Base-by-base conservation (phyloP, 2,329 filamentous ascomycete species). In the Fusarium setosum region DNA sequence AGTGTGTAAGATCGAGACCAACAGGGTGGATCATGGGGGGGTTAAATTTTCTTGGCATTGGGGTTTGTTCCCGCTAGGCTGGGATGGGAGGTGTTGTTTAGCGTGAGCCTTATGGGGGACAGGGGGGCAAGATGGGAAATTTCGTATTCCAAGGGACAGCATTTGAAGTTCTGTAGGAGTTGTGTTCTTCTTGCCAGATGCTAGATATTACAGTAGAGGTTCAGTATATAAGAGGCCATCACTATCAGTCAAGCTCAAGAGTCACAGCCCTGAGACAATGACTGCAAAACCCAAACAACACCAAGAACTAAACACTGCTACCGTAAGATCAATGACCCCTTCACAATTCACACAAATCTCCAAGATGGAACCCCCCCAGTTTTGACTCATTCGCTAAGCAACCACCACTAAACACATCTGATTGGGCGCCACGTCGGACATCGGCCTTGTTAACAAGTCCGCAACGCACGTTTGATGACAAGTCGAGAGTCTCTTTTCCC, bases 381-480 rank as follows among this genome's bases (percentile, higher is more conserved):
- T 17, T 44, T 47, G 29, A 35, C 34, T 56, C 42, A 37, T 44
- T 12, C 26, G 23, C 38, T 31, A 26, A 20, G 26, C 52, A 47
- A 47, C 17, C 23, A 31, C 38, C 37, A 18, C 13, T 18, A 6
- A 9, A 20, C 17, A 13, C 37, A 35, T 44, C 52, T 59, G 41
- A 59, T 63, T 65, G 59, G 64, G 48, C 37, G 57, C 49, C 61
- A 63, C 59, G 48, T 75, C 73, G 73, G 73, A 75, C 73, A 63
- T 75, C 73, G 73, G 73, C 23, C 45, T 72, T 65, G 52, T 10
- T 40, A 13, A 26, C 61, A 67, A 73, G 67, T 70, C 73, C 73
- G 73, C 59, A 37, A 34, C 40, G 45, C 50, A 18, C 23, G 42
- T 40, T 55, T 49, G 44, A 67, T 67, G 57, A 63, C 59, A 52